A percentile compares a stretch with the other conserved stretches of the same genome.
These are phyloP conservation scores for Tetracladium setigerum DNA, from an alignment of 495 filamentous ascomycete genomes.

Conservation along the genomic window DNA sequence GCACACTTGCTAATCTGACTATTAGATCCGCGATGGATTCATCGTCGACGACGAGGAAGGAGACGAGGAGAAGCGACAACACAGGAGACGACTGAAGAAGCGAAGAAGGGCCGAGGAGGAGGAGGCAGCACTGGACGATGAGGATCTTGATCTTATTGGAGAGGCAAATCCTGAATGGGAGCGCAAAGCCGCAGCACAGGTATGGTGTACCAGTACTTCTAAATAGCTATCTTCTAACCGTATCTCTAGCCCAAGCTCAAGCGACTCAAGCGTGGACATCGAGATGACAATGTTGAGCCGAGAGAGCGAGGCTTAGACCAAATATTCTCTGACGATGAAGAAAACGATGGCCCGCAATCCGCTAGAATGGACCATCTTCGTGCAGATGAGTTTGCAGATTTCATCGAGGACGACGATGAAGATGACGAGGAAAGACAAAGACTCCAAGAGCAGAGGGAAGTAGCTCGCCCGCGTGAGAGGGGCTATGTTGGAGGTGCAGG, in stretches of 20 bases:
- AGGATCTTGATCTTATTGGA: constrained; percentile 92
- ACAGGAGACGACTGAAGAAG: constrained; percentile 57
- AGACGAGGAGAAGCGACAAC: constrained; percentile 54
- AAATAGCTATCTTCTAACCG: constrained; percentile 19
- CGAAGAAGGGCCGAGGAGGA: constrained; percentile 67
- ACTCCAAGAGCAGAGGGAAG: constrained; percentile 79
- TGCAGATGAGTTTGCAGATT: constrained; percentile 87
- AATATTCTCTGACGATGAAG: constrained; percentile 96
- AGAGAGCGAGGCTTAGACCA: constrained; percentile 68
- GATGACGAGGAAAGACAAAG: constrained; percentile 72
- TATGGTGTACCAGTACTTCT: constrained; percentile 28
- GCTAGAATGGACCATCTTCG: constrained; percentile 41
- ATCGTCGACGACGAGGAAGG: constrained; percentile 86
- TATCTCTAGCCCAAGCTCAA: constrained; percentile 74
- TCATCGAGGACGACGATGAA: constrained; percentile 92
- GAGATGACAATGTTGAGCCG: constrained; percentile 55
- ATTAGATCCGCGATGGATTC: constrained; percentile 83
- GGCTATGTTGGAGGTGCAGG: constrained; percentile 59
- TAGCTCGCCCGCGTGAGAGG: constrained; percentile 62
- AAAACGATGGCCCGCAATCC: constrained; percentile 45
- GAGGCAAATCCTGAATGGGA: constrained; percentile 65
- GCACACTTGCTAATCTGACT: neutral
- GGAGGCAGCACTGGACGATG: constrained; percentile 85
- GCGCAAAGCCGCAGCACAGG: constrained; percentile 54
- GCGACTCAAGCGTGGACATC: constrained; percentile 85